These are phyloP conservation scores for Penicillium waksmanii DNA, from an alignment of 495 filamentous ascomycete species.

Conservation along the genomic window DNA sequence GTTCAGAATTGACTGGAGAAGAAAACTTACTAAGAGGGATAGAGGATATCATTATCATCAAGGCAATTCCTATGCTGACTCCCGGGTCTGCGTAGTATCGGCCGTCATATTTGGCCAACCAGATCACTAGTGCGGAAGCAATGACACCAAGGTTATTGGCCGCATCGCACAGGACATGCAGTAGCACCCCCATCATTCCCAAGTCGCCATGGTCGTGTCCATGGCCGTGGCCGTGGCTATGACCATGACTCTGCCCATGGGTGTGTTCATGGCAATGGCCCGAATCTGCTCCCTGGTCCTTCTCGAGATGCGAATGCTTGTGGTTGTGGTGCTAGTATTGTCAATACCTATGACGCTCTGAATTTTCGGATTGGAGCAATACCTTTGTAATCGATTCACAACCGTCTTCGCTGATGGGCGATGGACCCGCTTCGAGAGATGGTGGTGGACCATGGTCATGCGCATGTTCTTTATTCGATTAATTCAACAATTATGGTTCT, in stretches of 20 bases:
- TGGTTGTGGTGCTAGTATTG: constrained; percentile 26
- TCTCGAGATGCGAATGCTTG: constrained; percentile 25
- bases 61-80: constrained; percentile 47
- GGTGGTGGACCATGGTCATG: constrained; percentile 16
- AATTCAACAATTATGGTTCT: neutral
- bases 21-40: constrained; percentile 40
- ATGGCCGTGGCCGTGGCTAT: constrained; percentile 26
- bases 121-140: constrained; percentile 48
- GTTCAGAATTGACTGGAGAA: too few relatives aligned
- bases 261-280: constrained; percentile 13
- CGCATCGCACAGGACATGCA: constrained; percentile 55
- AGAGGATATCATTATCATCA: constrained; percentile 48
- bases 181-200: constrained; percentile 51
- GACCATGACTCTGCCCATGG: constrained; percentile 57
- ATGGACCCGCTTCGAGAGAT: constrained; percentile 16
- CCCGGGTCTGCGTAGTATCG: constrained; percentile 55
- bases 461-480: constrained; percentile 27
- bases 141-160: constrained; percentile 56
- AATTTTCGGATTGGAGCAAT: neutral
- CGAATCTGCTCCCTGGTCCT: constrained; percentile 5
- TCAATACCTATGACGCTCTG: neutral
- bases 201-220: constrained; percentile 45
- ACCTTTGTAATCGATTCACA: constrained; percentile 25
- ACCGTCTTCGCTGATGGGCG: constrained; percentile 14
- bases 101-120: constrained; percentile 40